Conservation (phyloP, 345 rosid genomes). For the Ceriops zippeliana region DNA sequence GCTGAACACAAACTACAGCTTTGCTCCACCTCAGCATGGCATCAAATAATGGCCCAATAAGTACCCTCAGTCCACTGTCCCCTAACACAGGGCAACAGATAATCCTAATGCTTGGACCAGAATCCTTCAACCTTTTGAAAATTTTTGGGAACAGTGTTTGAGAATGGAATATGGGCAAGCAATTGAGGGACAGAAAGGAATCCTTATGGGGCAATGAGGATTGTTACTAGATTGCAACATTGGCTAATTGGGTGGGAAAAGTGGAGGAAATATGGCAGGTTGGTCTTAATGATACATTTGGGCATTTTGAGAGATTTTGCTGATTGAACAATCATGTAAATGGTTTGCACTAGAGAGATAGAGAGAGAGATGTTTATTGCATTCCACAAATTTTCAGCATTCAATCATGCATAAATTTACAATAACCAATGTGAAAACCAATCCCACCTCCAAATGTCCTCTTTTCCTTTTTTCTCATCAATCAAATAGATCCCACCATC, state of each 20-base stretch:
- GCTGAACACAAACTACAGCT: conserved; percentile 25
- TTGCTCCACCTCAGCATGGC: conserved; percentile 15
- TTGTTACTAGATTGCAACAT: conserved; percentile 21
- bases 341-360: conserved; percentile 1
- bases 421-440: not conserved
- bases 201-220: conserved; percentile 11
- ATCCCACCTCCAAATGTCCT: not conserved
- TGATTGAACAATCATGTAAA: not conserved
- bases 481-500: not conserved
- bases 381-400: too few species aligned
- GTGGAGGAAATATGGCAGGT: conserved; percentile 5
- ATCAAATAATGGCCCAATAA: conserved; percentile 7
- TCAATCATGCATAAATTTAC: not conserved
- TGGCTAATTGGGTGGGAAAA: conserved; percentile 10
- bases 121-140: conserved; percentile 20
- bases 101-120: conserved; percentile 22
- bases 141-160: conserved; percentile 12
- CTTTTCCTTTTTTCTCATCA: not conserved
- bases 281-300: conserved; percentile 1
- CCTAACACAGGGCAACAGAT: conserved; percentile 14
- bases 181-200: too few species aligned
- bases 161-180: not conserved
- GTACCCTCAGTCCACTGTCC: conserved; percentile 10
- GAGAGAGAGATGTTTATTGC: not conserved
- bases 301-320: conserved; percentile 4